Evolutionary conservation across 78 protist species (phyloP), one percentile per base, ranked within the genome.

Genomic region (Andalucia godoyi): DNA sequence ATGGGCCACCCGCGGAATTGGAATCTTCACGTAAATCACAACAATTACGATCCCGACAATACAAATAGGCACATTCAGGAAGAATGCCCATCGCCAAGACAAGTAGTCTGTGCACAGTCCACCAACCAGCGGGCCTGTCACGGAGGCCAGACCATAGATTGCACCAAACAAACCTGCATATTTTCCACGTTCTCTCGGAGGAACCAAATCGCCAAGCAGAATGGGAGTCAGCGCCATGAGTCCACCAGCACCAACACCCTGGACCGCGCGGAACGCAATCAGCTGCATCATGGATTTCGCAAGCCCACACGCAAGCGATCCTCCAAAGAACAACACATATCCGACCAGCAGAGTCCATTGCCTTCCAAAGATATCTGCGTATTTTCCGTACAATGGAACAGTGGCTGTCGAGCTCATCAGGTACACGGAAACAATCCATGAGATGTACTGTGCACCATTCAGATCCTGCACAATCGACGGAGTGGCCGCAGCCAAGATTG

Each of bases 151-250:
- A 2, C 76, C 82, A 67, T 63, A 65, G n/a, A 61, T 70, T 1
- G 63, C 82, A 27, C 82, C 75, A n/a, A 76, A 41, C 12, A 76
- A 49, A 45, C 82, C 82, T 58, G 66, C 70, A 21, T 65, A 76
- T 30, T 76, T 76, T 13, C 82, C 82, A 23, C 82, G 25, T 39
- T 67, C 50, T 23, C 82, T 34, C 2, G 70, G 59, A 23, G 82
- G 82, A 12, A 76, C 82, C 41, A 76, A 68, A 25, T 76, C 82
- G 68, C 70, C 82, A n/a, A n/a, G n/a, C n/a, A n/a, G n/a, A n/a
- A n/a, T n/a, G n/a, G n/a, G n/a, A n/a, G n/a, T n/a, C n/a, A n/a
- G n/a, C n/a, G n/a, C n/a, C n/a, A n/a, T n/a, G n/a, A n/a, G n/a
- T n/a, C n/a, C n/a, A n/a, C n/a, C n/a, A n/a, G n/a, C n/a, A n/a